Percentiles rank a stretch among this genome's conserved stretches.
Evolutionary conservation across 2,329 filamentous ascomycete genomes (phyloP).

Genomic region (Sporothrix phasma): DNA sequence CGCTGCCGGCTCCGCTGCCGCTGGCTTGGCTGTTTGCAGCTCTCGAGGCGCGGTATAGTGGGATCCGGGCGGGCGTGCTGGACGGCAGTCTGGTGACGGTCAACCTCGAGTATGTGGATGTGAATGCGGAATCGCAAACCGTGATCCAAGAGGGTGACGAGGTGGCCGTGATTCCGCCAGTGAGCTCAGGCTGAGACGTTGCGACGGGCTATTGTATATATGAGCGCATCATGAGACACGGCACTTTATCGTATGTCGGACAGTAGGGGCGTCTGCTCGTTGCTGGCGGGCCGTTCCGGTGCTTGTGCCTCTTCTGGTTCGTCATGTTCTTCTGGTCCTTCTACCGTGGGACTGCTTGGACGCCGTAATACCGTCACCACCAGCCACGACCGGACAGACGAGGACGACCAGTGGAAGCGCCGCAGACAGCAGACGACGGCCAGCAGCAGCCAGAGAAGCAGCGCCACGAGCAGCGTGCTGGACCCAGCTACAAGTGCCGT

Average conservation of each 20-base stretch:
- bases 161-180: constrained; percentile 78
- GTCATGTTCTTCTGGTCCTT: no score
- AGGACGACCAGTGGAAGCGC: neutral
- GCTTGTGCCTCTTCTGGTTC: neutral
- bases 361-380: neutral
- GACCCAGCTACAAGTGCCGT: constrained; percentile 28
- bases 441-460: constrained; percentile 20
- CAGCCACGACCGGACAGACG: neutral
- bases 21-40: constrained; percentile 52
- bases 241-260: neutral
- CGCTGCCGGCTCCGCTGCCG: constrained; percentile 54
- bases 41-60: constrained; percentile 60
- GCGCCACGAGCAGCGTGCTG: constrained; percentile 24
- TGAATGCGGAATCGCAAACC: constrained; percentile 39
- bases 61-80: constrained; percentile 59
- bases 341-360: neutral
- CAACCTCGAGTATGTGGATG: constrained; percentile 71
- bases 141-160: constrained; percentile 66
- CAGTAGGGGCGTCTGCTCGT: neutral
- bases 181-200: constrained; percentile 63
- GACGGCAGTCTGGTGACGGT: constrained; percentile 66
- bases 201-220: neutral
- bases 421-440: constrained; percentile 11
- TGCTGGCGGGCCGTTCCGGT: neutral
- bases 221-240: no score